Percentiles rank a stretch among this genome's conserved stretches.
phyloP scores from a whole-genome alignment of 2,329 filamentous ascomycete species.

The Trematosphaeria pertusa region DNA sequence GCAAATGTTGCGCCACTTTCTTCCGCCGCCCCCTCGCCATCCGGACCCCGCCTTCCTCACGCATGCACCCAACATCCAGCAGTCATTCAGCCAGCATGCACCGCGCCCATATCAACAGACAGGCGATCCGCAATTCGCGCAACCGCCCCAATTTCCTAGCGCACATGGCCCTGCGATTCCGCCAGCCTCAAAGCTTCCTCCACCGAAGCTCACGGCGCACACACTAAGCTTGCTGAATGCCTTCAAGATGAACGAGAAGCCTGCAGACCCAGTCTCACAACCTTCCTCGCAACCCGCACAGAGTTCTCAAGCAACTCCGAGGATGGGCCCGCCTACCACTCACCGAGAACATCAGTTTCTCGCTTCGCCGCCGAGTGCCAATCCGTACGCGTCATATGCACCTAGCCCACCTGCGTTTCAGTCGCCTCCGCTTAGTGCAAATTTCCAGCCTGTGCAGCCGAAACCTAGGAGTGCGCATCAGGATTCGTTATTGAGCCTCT shows the following conservation, averaged over 20 bases:
- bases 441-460: slow-evolving; percentile 38
- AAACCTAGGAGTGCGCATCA: slow-evolving; percentile 53
- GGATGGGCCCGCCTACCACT: slow-evolving; percentile 28
- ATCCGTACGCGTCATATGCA: slow-evolving; percentile 28
- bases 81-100: slow-evolving; percentile 33
- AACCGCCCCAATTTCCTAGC: slow-evolving; percentile 43
- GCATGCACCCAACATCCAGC: slow-evolving; percentile 30
- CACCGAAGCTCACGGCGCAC: slow-evolving; percentile 65
- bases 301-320: slow-evolving; percentile 30
- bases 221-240: slow-evolving; percentile 64
- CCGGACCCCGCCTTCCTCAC: slow-evolving; percentile 19
- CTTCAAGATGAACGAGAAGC: slow-evolving; percentile 56
- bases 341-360: slow-evolving; percentile 29
- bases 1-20: slow-evolving; percentile 27
- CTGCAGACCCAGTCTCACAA: slow-evolving; percentile 21
- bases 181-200: slow-evolving; percentile 63
- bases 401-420: slow-evolving; percentile 38
- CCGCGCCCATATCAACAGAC: slow-evolving; percentile 56
- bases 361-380: slow-evolving; percentile 25
- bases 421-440: slow-evolving; percentile 33
- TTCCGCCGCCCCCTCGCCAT: slow-evolving; percentile 28
- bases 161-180: slow-evolving; percentile 58
- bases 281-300: slow-evolving; percentile 20
- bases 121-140: slow-evolving; percentile 49
- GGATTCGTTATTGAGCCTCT: slow-evolving; percentile 54